A percentile compares a stretch with the other conserved stretches of the same genome.
phyloP scores from a whole-genome alignment of 2,329 filamentous ascomycete species.

The Penicillium digitatum region DNA sequence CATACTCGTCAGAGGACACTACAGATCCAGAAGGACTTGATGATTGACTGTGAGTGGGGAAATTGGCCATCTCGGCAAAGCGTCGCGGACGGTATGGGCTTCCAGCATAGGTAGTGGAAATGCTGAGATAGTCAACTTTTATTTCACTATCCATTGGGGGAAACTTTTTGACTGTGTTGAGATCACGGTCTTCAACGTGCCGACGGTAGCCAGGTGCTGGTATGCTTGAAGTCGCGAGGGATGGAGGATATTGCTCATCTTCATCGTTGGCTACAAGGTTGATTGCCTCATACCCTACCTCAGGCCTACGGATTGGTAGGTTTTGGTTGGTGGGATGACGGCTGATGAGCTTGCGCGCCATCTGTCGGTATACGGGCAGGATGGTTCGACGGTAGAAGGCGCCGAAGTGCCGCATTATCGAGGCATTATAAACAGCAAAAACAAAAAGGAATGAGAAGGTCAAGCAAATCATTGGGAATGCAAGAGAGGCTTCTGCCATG shows the following conservation, averaged over 20 bases:
- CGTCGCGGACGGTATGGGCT: background rate
- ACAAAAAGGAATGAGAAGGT: slow-evolving; percentile 18
- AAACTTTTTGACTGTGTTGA: background rate
- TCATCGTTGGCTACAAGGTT: background rate
- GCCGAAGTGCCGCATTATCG: background rate
- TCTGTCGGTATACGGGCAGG: background rate
- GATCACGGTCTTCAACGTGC: background rate
- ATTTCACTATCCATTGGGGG: background rate
- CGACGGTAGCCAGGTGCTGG: background rate
- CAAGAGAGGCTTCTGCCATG: slow-evolving; percentile 6
- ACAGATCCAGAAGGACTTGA: background rate
- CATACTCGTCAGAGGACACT: background rate
- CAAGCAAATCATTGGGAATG: slow-evolving; percentile 14
- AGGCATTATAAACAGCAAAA: slow-evolving; percentile 4
- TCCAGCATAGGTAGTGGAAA: background rate
- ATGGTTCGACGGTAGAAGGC: background rate
- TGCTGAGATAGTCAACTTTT: too few relatives aligned
- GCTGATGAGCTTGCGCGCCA: background rate
- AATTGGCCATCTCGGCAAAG: background rate
- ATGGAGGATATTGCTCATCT: background rate
- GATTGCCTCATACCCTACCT: background rate
- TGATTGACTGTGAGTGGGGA: background rate
- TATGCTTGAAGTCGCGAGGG: background rate
- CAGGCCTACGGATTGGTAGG: background rate
- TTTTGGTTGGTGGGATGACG: background rate